phyloP scores from a whole-genome alignment of 805 yeast species.

The Kurtzmaniella fragi region DNA sequence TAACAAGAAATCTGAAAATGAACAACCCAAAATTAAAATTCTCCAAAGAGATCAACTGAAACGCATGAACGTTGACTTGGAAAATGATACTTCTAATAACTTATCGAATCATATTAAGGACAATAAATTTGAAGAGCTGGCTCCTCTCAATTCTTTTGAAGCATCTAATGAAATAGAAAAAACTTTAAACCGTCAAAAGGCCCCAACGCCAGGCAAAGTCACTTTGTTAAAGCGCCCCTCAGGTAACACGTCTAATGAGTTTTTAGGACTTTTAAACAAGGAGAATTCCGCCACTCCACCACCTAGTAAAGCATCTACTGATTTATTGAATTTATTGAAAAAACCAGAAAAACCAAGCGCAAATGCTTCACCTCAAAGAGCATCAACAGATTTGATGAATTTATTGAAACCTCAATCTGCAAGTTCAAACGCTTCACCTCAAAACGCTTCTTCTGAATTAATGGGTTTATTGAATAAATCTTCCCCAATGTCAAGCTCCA shows the following conservation, averaged over 20 bases:
- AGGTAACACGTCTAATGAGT: constrained; percentile 1
- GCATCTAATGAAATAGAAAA: constrained; percentile 24
- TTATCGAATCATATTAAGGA: background rate
- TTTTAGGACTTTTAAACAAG: background rate
- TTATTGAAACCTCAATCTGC: background rate
- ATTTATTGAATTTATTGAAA: constrained; percentile 10
- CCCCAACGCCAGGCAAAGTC: constrained; percentile 16
- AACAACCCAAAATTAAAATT: too few relatives aligned
- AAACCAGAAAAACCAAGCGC: background rate
- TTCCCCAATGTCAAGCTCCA: background rate
- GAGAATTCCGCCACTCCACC: background rate
- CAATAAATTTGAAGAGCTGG: background rate
- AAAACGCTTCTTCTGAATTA: constrained; percentile 11
- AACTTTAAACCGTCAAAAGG: constrained; percentile 7
- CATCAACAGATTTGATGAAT: too few relatives aligned
- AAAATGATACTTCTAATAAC: too few relatives aligned
- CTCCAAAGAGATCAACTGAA: background rate
- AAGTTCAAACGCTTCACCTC: constrained; percentile 1
- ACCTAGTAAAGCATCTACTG: constrained; percentile 6
- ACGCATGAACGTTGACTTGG: too few relatives aligned
- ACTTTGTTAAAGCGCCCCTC: constrained; percentile 23
- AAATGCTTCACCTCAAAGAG: too few relatives aligned
- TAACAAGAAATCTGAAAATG: constrained; percentile 10
- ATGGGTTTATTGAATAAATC: constrained; percentile 12
- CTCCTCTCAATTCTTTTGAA: constrained; percentile 6